Conservation (phyloP, 164 flowering plant species). For the Stephania japonica region DNA sequence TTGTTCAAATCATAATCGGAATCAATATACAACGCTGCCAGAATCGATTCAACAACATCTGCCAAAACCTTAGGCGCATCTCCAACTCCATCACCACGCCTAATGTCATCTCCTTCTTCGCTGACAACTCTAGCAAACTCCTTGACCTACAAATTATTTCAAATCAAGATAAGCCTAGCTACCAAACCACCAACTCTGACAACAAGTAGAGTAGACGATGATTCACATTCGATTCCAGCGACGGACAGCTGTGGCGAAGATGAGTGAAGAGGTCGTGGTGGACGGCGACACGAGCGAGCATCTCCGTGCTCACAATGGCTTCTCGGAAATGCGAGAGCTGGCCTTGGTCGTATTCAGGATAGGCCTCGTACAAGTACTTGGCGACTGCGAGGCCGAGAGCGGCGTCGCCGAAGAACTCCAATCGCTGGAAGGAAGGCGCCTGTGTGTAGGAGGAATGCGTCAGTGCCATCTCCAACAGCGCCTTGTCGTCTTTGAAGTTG, state of each 20-base stretch:
- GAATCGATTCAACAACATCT: constrained; percentile 76
- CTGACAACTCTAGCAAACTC: constrained; percentile 49
- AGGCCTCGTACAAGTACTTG: constrained; percentile 25
- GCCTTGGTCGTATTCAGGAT: constrained; percentile 27
- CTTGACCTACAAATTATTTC: constrained; percentile 32
- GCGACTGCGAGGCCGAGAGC: constrained; percentile 38
- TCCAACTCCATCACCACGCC: constrained; percentile 48
- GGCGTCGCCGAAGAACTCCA: constrained; percentile 59
- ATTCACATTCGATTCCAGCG: constrained; percentile 50
- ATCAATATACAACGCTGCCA: constrained; percentile 76
- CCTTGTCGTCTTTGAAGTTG: neutral
- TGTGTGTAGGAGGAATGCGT: neutral
- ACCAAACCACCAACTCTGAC: neutral
- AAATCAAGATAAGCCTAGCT: neutral
- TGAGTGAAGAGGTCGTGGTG: constrained; percentile 32
- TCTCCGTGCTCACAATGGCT: constrained; percentile 56
- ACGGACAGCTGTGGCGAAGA: constrained; percentile 43
- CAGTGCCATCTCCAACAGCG: neutral
- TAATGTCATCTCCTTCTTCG: constrained; percentile 34
- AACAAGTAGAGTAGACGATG: neutral
- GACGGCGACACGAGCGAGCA: constrained; percentile 57
- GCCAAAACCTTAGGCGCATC: constrained; percentile 87
- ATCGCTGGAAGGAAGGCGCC: constrained; percentile 29
- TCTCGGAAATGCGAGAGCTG: constrained; percentile 39
- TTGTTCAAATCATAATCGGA: constrained; percentile 38